phyloP scores from a whole-genome alignment of 768 basidiomycete species.

The Floccularia luteovirens region DNA sequence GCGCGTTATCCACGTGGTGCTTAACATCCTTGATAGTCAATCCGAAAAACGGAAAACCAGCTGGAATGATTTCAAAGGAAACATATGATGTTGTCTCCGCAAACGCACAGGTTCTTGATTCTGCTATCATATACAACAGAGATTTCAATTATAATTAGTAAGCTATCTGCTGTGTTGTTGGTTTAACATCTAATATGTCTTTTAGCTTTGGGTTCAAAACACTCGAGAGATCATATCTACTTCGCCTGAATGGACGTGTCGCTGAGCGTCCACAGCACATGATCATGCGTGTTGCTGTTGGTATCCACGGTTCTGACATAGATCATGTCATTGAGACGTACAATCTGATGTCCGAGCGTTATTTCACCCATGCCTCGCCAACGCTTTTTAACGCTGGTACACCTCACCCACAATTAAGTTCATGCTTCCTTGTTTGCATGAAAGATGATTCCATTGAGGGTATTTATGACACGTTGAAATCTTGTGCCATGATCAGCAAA shows the following conservation, averaged over 20 bases:
- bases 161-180: conserved; percentile 15
- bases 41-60: conserved; percentile 84
- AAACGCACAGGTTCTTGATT: conserved; percentile 79
- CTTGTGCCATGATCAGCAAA: conserved; percentile 98
- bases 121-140: conserved; percentile 95
- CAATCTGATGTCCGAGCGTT: conserved; percentile 95
- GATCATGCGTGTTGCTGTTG: conserved; percentile 99
- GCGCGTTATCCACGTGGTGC: neutral
- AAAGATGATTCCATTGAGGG: conserved; percentile 99
- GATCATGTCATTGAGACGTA: conserved; percentile 89
- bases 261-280: conserved; percentile 98
- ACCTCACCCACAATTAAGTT: conserved; percentile 89
- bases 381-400: conserved; percentile 98
- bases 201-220: conserved; percentile 98
- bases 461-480: conserved; percentile 98
- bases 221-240: conserved; percentile 93
- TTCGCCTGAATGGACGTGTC: conserved; percentile 89
- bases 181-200: conserved; percentile 1
- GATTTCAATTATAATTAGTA: conserved; percentile 97
- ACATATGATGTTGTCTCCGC: conserved; percentile 77
- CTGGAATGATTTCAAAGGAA: conserved; percentile 88
- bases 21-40: conserved; percentile 49
- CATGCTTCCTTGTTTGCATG: conserved; percentile 98
- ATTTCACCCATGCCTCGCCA: conserved; percentile 97
- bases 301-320: conserved; percentile 87